Evolutionary conservation across 2,329 filamentous ascomycete species (phyloP), one percentile per base, ranked within the genome.

Genomic region (Orbilia quercus): DNA sequence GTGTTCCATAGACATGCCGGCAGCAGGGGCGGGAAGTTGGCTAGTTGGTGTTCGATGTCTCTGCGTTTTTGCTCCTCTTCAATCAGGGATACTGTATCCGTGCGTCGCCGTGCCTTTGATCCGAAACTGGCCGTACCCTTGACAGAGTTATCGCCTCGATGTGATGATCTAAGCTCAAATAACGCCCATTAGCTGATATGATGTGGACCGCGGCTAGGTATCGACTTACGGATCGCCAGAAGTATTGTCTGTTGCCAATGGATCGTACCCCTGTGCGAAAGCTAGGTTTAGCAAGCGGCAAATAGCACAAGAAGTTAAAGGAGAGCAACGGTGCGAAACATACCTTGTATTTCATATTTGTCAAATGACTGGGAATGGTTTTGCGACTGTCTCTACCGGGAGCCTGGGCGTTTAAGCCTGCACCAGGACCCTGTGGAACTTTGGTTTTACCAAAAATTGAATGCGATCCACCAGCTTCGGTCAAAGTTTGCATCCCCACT

Each of bases 301-400:
- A 40, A 40, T 55, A 22, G n/a, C 23, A 14, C 3, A 18, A 7
- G 36, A 16, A 20, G 7, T 20, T 25, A 28, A 25, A 28, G 11
- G 4, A 36, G 4, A n/a, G 6, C 14, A 53, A 34, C 4, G 7
- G 12, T 31, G 28, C 3, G 3, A 5, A 5, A 4, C 9, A 9
- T 51, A 71, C 66, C 44, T 71, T 71, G 20, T 71, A 71, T 58
- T 71, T 71, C 66, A 71, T 71, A 42, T 71, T 57, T 20, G 66
- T 71, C 7, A 71, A 36, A 31, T 71, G 66, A 23, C 66, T 71
- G 7, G 66, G 66, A 7, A 71, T 71, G 18, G 66, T 71, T 25
- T 71, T 71, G 20, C 51, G 53, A 11, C 36, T 31, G 34, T 71
- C 66, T 1, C 58, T 50, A 25, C 47, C 40, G 22, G 48, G 12